A percentile compares a stretch with the other conserved stretches of the same genome.
phyloP scores from a whole-genome alignment of 441 rosid species.

The Mallotus repandus region DNA sequence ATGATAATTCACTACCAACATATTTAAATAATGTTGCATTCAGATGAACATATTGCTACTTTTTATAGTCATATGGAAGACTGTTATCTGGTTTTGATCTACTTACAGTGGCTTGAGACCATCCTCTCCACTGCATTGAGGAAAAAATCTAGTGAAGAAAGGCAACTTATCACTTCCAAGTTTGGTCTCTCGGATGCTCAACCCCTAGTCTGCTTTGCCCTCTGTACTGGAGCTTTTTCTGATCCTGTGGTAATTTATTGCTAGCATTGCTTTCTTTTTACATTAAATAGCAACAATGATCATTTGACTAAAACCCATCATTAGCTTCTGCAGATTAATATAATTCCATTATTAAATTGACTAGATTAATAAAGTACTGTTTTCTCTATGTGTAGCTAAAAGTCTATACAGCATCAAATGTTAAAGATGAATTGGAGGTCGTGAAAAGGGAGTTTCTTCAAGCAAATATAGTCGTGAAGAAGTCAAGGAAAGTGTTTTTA shows the following conservation, averaged over 20 bases:
- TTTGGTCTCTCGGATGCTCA: constrained; percentile 51
- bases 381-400: constrained; percentile 44
- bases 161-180: constrained; percentile 49
- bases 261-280: not conserved
- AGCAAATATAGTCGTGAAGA: constrained; percentile 54
- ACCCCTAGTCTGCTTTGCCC: constrained; percentile 74
- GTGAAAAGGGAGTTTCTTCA: constrained; percentile 73
- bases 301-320: too few relatives aligned
- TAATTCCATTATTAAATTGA: too few relatives aligned
- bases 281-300: too few relatives aligned
- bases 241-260: constrained; percentile 71
- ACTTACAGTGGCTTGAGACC: constrained; percentile 78
- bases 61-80: not conserved
- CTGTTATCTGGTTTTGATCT: constrained; percentile 17
- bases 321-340: too few relatives aligned
- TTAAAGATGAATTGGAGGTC: constrained; percentile 60
- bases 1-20: too few relatives aligned
- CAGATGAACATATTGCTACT: not conserved
- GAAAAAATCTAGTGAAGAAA: constrained; percentile 70
- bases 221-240: constrained; percentile 78
- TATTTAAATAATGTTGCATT: not conserved
- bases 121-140: constrained; percentile 69
- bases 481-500: constrained; percentile 60
- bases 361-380: too few relatives aligned
- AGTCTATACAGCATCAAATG: constrained; percentile 60